Percentiles rank a stretch among this genome's conserved stretches.
phyloP scores from a whole-genome alignment of 805 yeast species.

The Starmerella potacharoeniae region DNA sequence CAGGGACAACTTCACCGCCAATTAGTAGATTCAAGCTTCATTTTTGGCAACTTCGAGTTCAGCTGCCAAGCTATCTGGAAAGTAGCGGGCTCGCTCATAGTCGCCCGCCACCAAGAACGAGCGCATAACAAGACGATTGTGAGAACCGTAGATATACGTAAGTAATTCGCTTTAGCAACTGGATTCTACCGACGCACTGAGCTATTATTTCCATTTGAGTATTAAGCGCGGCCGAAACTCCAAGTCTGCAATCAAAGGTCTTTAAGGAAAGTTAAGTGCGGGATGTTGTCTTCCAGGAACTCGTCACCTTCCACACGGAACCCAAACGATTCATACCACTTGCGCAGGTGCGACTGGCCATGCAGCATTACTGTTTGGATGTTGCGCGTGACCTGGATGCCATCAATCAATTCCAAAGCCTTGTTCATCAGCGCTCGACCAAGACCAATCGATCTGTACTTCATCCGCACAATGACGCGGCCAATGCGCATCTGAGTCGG shows the following conservation, averaged over 20 bases:
- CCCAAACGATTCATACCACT: slow-evolving; percentile 20
- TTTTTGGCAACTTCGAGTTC: too few species aligned
- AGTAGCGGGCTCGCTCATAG: too few species aligned
- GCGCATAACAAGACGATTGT: too few species aligned
- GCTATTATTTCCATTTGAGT: too few species aligned
- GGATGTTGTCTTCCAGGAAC: slow-evolving; percentile 22
- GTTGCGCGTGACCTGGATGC: background rate
- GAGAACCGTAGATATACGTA: too few species aligned
- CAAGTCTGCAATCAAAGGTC: background rate
- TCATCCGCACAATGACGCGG: slow-evolving; percentile 17
- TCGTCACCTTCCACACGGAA: slow-evolving; percentile 13
- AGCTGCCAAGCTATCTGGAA: too few species aligned
- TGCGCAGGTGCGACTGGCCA: slow-evolving; percentile 20
- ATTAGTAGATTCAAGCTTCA: too few species aligned
- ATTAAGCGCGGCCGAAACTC: too few species aligned
- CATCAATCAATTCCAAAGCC: slow-evolving; percentile 2
- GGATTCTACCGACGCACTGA: too few species aligned
- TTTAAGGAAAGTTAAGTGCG: slow-evolving; percentile 13
- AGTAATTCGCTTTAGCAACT: too few species aligned
- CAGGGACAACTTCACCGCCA: too few species aligned
- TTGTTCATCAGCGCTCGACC: slow-evolving; percentile 15
- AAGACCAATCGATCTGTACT: slow-evolving; percentile 13
- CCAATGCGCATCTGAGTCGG: slow-evolving; percentile 13
- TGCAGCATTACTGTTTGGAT: slow-evolving; percentile 10
- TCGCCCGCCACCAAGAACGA: too few species aligned